A percentile compares a stretch with the other conserved stretches of the same genome.
These are phyloP conservation scores for Pugionium cornutum DNA, from an alignment of 345 rosid species.

Conservation along the genomic window DNA sequence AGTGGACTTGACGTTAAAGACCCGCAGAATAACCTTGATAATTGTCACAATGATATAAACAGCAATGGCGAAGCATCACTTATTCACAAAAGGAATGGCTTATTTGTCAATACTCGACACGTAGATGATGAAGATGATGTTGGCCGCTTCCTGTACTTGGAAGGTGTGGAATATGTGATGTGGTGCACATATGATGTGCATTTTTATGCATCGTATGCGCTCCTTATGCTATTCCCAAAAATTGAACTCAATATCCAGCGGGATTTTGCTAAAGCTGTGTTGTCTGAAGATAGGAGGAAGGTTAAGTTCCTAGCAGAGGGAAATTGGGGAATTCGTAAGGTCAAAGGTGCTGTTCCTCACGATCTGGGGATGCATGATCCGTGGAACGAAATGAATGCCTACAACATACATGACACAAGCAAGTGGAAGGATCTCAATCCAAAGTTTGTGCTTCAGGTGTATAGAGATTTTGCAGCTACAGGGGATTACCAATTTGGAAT, in stretches of 20 bases:
- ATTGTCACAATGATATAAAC: neutral
- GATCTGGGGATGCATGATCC: constrained; percentile 99
- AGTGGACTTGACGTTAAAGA: constrained; percentile 40
- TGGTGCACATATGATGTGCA: constrained; percentile 99
- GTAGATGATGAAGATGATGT: constrained; percentile 59
- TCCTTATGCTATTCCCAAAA: constrained; percentile 84
- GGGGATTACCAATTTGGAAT: constrained; percentile 92
- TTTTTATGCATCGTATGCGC: constrained; percentile 96
- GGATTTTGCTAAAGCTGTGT: constrained; percentile 95
- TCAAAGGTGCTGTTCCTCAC: constrained; percentile 96
- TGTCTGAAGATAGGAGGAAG: constrained; percentile 89
- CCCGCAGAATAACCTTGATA: constrained; percentile 33
- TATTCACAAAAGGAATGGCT: constrained; percentile 36
- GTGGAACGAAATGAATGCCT: constrained; percentile 98
- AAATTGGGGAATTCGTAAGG: constrained; percentile 86
- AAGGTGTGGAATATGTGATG: constrained; percentile 97
- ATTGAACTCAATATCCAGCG: constrained; percentile 93
- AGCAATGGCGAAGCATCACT: constrained; percentile 34
- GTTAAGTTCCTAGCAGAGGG: constrained; percentile 93
- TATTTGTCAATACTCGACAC: constrained; percentile 31
- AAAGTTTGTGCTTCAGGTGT: constrained; percentile 96
- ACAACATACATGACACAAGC: constrained; percentile 94
- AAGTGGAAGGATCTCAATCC: constrained; percentile 96
- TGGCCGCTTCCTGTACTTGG: constrained; percentile 92
- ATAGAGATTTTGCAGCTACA: constrained; percentile 94